Evolutionary conservation across 2,329 filamentous ascomycete genomes (phyloP).

Genomic region (Scedosporium aurantiacum): DNA sequence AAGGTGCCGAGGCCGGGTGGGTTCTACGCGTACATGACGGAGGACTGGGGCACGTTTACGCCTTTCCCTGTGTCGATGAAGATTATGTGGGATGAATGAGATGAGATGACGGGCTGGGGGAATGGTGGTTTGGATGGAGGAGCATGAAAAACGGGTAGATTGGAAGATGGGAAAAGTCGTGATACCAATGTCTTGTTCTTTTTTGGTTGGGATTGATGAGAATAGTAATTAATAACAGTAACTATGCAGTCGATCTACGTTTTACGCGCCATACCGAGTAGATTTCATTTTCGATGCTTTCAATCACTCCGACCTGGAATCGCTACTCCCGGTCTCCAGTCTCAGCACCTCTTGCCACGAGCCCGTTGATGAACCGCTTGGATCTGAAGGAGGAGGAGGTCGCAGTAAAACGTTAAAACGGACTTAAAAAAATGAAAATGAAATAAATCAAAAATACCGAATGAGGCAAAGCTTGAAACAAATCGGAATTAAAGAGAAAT

Average conservation of each 20-base stretch:
- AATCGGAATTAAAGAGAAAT: too few species aligned
- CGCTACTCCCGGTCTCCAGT: too few species aligned
- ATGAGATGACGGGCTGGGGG: slow-evolving; percentile 8
- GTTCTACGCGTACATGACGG: slow-evolving; percentile 50
- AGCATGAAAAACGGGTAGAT: neutral
- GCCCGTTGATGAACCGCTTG: too few species aligned
- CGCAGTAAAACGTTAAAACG: neutral
- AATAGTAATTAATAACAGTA: neutral
- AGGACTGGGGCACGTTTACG: slow-evolving; percentile 46
- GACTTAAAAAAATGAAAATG: neutral
- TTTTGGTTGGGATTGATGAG: neutral
- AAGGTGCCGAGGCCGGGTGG: slow-evolving; percentile 46
- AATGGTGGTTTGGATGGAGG: neutral
- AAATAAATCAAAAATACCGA: too few species aligned
- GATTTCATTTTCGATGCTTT: too few species aligned
- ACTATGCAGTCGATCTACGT: too few species aligned
- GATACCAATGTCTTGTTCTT: neutral
- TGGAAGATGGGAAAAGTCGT: too few species aligned
- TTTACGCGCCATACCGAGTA: too few species aligned
- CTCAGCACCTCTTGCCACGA: too few species aligned
- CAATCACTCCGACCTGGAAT: too few species aligned
- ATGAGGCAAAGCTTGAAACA: too few species aligned
- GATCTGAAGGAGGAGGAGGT: too few species aligned
- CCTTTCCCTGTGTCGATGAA: slow-evolving; percentile 43
- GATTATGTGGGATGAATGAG: slow-evolving; percentile 34